Percentiles rank a stretch among this genome's conserved stretches.
Evolutionary conservation across 2,329 filamentous ascomycete genomes (phyloP).

Genomic region (Didymellaceae sp.): DNA sequence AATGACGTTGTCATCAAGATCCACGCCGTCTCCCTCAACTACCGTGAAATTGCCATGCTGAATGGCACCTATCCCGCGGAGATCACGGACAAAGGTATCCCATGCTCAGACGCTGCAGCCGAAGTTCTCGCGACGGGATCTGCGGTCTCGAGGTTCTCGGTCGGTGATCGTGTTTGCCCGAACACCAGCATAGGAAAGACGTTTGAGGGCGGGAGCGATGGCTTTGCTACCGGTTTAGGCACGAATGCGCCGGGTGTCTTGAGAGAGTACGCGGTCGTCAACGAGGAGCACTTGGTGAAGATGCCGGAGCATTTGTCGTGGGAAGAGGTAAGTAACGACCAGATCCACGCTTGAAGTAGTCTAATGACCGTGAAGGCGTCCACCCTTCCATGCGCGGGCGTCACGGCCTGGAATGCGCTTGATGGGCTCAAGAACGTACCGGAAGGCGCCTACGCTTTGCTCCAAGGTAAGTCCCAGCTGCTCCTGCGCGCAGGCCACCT

Average conservation of each 20-base stretch:
- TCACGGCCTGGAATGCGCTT: constrained; percentile 35
- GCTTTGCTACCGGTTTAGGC: constrained; percentile 11
- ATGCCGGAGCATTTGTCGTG: constrained; percentile 32
- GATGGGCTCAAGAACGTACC: constrained; percentile 19
- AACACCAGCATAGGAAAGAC: constrained; percentile 13
- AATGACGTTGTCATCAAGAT: constrained; percentile 34
- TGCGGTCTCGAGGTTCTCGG: constrained; percentile 21
- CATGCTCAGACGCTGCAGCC: constrained; percentile 34
- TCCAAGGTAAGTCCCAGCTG: constrained; percentile 18
- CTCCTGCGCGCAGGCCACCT: neutral
- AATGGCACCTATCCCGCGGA: constrained; percentile 20
- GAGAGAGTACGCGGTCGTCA: constrained; percentile 33
- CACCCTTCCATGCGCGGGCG: constrained; percentile 31
- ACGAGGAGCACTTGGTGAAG: constrained; percentile 33
- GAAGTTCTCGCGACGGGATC: constrained; percentile 32
- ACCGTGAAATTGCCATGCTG: constrained; percentile 37
- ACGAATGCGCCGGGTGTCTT: constrained; percentile 26
- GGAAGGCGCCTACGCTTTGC: constrained; percentile 20
- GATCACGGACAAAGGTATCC: constrained; percentile 22
- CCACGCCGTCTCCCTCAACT: constrained; percentile 39
- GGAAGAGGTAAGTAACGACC: constrained; percentile 29
- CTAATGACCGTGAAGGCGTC: constrained; percentile 17
- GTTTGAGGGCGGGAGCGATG: constrained; percentile 21
- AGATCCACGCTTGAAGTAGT: neutral
- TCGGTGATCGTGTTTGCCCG: constrained; percentile 36